Evolutionary conservation across 257 asterid genomes (phyloP).

Genomic region (Gentiana macrophylla): DNA sequence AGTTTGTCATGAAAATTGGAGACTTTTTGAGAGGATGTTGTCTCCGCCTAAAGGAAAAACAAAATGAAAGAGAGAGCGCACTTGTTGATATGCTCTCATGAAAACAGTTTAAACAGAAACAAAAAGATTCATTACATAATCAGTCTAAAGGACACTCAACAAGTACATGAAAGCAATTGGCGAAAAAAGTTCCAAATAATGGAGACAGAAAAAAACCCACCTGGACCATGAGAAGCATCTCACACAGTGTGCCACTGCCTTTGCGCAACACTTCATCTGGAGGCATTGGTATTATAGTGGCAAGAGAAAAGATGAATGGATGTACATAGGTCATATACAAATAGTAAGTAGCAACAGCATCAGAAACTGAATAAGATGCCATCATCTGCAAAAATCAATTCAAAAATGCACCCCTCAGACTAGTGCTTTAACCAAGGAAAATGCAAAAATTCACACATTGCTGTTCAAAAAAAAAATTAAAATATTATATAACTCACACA

Average conservation of each 20-base stretch:
- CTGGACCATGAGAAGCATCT: slow-evolving; percentile 99
- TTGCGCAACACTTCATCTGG: slow-evolving; percentile 97
- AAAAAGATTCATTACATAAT: neutral
- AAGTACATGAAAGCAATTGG: neutral
- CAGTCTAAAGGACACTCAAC: neutral
- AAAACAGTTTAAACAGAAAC: neutral
- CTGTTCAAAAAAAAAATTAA: too few relatives aligned
- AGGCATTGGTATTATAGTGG: slow-evolving; percentile 97
- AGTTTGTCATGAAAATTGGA: slow-evolving; percentile 9
- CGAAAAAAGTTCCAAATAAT: neutral
- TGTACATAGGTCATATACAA: slow-evolving; percentile 96
- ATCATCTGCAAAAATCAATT: slow-evolving; percentile 51
- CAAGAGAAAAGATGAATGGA: slow-evolving; percentile 96
- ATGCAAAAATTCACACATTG: neutral
- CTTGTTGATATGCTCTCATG: neutral
- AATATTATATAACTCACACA: neutral
- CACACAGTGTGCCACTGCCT: slow-evolving; percentile 99
- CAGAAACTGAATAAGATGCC: slow-evolving; percentile 99
- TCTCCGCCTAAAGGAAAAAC: neutral
- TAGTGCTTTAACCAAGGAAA: neutral
- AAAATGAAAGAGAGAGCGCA: neutral
- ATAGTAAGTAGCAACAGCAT: slow-evolving; percentile 97
- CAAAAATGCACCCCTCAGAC: neutral
- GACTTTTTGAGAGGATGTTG: slow-evolving; percentile 7
- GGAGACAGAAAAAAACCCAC: slow-evolving; percentile 25